Conservation (phyloP, 495 filamentous ascomycete species). For the Xylaria nigripes region DNA sequence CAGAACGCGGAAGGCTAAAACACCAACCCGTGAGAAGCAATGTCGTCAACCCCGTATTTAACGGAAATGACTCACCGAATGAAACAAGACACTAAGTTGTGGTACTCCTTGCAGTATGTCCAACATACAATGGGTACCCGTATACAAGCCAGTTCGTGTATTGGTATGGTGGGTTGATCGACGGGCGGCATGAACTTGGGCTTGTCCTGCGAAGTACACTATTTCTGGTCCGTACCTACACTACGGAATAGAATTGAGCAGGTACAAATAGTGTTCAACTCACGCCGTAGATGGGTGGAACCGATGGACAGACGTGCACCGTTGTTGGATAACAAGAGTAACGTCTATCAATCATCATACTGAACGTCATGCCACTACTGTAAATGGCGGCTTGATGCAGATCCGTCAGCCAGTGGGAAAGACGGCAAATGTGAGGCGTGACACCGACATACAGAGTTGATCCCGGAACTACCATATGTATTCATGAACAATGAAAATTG, state of each 20-base stretch:
- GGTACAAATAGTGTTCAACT: not conserved
- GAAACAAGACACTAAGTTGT: conserved; percentile 5
- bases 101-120: conserved; percentile 5
- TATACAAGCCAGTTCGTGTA: not conserved
- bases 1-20: not conserved
- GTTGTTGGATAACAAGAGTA: conserved; percentile 3
- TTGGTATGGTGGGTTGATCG: not conserved
- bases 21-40: not conserved
- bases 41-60: not conserved
- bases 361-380: not conserved
- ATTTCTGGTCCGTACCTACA: not conserved
- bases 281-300: not conserved
- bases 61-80: conserved; percentile 2
- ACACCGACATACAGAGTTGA: not conserved
- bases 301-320: not conserved
- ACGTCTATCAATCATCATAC: not conserved
- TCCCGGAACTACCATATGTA: not conserved
- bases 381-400: conserved; percentile 10
- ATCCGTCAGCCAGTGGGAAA: not conserved
- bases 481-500: not conserved
- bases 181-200: not conserved
- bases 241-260: not conserved
- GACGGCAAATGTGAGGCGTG: not conserved
- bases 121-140: not conserved
- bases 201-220: not conserved